These are phyloP conservation scores for Trametes cingulata DNA, from an alignment of 768 basidiomycete species.

Conservation along the genomic window DNA sequence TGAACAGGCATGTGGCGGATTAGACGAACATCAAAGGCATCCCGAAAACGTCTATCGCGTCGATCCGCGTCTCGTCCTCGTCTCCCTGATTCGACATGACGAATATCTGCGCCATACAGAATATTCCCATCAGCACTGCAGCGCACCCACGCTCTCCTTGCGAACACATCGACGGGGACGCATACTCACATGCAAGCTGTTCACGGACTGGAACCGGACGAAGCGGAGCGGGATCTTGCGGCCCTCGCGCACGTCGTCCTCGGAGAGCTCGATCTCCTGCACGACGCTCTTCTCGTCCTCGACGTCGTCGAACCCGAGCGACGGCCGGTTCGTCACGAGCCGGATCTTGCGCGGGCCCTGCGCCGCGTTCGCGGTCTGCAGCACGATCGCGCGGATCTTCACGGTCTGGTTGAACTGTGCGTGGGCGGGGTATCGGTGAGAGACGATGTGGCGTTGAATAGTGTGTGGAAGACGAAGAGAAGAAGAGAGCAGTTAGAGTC, in stretches of 20 bases:
- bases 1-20: background rate
- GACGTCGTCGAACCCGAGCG: slow-evolving; percentile 67
- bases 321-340: slow-evolving; percentile 58
- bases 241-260: slow-evolving; percentile 50
- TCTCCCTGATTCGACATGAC: slow-evolving; percentile 65
- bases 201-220: slow-evolving; percentile 72
- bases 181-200: slow-evolving; percentile 58
- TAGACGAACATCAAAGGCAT: slow-evolving; percentile 53
- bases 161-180: background rate
- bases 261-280: slow-evolving; percentile 56
- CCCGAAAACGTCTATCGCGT: slow-evolving; percentile 67
- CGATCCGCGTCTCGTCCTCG: slow-evolving; percentile 65
- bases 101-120: slow-evolving; percentile 51
- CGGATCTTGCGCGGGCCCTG: slow-evolving; percentile 65
- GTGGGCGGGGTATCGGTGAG: background rate
- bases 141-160: background rate
- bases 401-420: slow-evolving; percentile 70
- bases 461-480: background rate
- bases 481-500: background rate
- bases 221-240: slow-evolving; percentile 54
- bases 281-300: slow-evolving; percentile 51
- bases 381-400: slow-evolving; percentile 57
- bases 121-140: background rate
- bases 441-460: background rate
- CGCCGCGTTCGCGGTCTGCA: slow-evolving; percentile 40